Conservation (phyloP, 2,329 filamentous ascomycete genomes). For the Fusarium sp. region DNA sequence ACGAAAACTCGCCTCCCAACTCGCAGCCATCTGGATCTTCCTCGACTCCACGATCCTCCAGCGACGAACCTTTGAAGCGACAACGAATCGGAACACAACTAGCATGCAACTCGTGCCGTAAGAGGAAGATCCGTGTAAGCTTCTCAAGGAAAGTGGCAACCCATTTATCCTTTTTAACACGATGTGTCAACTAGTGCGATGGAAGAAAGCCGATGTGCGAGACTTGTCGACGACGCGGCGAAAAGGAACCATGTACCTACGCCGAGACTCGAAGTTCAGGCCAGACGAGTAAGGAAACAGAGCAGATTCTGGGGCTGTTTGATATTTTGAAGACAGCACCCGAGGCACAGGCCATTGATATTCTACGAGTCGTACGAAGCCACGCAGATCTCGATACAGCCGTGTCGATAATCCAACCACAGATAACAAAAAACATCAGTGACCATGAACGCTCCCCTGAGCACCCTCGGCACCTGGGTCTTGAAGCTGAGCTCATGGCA, state of each 20-base stretch:
- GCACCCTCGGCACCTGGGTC: neutral
- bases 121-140: slow-evolving; percentile 23
- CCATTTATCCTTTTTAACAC: neutral
- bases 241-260: slow-evolving; percentile 4
- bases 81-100: slow-evolving; percentile 16
- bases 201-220: slow-evolving; percentile 9
- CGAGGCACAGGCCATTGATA: slow-evolving; percentile 19
- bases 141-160: too few species aligned
- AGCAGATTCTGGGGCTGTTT: slow-evolving; percentile 19
- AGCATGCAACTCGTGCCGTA: slow-evolving; percentile 15
- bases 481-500: slow-evolving; percentile 29
- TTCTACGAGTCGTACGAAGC: slow-evolving; percentile 11
- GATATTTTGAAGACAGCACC: slow-evolving; percentile 3
- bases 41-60: neutral
- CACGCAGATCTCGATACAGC: slow-evolving; percentile 6
- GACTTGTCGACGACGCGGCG: slow-evolving; percentile 13
- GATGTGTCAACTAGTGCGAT: neutral
- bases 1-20: neutral
- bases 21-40: slow-evolving; percentile 10
- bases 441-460: neutral
- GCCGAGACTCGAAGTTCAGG: neutral
- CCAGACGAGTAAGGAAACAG: slow-evolving; percentile 12
- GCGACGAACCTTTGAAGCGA: slow-evolving; percentile 16
- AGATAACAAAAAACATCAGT: neutral
- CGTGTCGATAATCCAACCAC: slow-evolving; percentile 6